phyloP scores from a whole-genome alignment of 352 stramenopile genomes.

The Phytopythium delawarense region DNA sequence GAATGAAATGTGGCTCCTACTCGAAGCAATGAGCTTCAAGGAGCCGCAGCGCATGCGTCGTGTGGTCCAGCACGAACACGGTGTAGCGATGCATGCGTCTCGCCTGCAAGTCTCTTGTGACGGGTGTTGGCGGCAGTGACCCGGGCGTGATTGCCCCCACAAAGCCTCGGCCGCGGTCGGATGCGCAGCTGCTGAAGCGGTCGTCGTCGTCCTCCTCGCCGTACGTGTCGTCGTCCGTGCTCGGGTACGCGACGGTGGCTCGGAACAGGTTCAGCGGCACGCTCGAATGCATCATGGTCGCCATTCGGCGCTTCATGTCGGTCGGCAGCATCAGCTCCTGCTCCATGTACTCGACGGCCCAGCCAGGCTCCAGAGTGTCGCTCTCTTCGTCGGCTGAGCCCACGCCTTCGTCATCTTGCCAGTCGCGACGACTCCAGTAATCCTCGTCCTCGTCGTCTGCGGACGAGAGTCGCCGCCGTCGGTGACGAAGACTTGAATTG shows the following conservation, averaged over 20 bases:
- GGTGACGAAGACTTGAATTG: constrained; percentile 20
- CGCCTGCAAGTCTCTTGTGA: constrained; percentile 73
- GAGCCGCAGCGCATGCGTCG: constrained; percentile 57
- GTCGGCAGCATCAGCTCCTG: constrained; percentile 55
- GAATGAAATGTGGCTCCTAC: background rate
- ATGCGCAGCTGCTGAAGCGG: constrained; percentile 5
- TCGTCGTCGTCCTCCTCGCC: constrained; percentile 21
- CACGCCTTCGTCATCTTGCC: constrained; percentile 8
- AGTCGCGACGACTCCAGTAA: constrained; percentile 1
- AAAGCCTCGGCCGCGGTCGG: constrained; percentile 13
- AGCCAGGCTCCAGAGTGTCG: constrained; percentile 47
- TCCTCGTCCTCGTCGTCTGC: constrained; percentile 8
- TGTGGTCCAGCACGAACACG: constrained; percentile 67
- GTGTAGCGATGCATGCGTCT: constrained; percentile 73
- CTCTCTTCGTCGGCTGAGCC: constrained; percentile 9
- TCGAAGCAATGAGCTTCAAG: constrained; percentile 33
- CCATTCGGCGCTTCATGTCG: constrained; percentile 64
- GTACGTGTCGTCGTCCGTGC: constrained; percentile 11
- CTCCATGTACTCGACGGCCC: constrained; percentile 80
- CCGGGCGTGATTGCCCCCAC: constrained; percentile 60
- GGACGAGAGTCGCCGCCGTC: constrained; percentile 7
- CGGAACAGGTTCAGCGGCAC: constrained; percentile 77
- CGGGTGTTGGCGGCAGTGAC: constrained; percentile 78
- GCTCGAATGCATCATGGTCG: constrained; percentile 76
- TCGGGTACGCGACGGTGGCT: constrained; percentile 44